These are phyloP conservation scores for Cordyceps pruinosa DNA, from an alignment of 2,329 filamentous ascomycete species.

Conservation along the genomic window DNA sequence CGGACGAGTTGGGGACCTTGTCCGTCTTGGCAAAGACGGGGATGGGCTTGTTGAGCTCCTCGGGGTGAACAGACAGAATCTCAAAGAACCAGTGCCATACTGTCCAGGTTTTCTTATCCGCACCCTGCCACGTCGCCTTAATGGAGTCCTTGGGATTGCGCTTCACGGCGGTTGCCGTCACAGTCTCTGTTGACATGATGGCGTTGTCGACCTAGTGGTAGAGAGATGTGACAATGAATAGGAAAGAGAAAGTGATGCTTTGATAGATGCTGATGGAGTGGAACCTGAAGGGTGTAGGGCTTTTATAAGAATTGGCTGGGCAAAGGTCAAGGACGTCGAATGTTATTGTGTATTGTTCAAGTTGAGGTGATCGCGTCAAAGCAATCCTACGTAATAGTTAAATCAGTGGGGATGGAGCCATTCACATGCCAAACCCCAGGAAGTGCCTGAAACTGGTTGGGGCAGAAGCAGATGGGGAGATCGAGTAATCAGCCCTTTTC, in stretches of 20 bases:
- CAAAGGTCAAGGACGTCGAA: neutral
- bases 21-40: constrained; percentile 35
- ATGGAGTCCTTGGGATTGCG: constrained; percentile 28
- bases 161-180: constrained; percentile 3
- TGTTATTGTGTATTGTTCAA: neutral
- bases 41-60: constrained; percentile 23
- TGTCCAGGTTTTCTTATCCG: constrained; percentile 25
- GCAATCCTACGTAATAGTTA: neutral
- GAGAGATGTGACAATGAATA: neutral
- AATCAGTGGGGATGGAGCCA: neutral
- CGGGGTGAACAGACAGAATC: constrained; percentile 22
- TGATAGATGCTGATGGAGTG: neutral
- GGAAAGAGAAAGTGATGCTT: neutral
- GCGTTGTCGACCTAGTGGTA: neutral
- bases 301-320: neutral
- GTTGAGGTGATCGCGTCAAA: neutral
- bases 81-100: constrained; percentile 27
- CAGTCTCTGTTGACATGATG: constrained; percentile 8
- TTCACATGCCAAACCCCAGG: constrained; percentile 6
- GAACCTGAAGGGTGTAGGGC: neutral
- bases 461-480: neutral
- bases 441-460: constrained; percentile 2
- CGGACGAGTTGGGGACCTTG: constrained; percentile 31
- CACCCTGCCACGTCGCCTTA: constrained; percentile 32
- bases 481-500: neutral